These are phyloP conservation scores for Rehmannia glutinosa DNA, from an alignment of 257 asterid species.

Conservation along the genomic window DNA sequence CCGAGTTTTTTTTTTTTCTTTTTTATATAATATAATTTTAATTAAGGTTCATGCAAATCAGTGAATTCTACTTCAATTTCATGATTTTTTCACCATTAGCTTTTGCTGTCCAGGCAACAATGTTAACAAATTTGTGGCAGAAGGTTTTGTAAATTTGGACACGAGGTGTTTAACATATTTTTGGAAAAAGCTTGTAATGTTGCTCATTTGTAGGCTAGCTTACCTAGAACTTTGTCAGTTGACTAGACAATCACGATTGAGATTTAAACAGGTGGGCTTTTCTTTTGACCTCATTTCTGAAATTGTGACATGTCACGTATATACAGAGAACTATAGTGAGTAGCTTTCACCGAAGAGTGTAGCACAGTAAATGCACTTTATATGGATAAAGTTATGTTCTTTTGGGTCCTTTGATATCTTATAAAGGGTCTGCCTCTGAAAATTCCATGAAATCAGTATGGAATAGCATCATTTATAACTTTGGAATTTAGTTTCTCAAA, in stretches of 20 bases:
- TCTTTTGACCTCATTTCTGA: too few species aligned
- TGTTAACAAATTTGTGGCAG: background rate
- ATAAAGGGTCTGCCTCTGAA: background rate
- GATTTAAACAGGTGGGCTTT: background rate
- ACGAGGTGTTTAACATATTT: background rate
- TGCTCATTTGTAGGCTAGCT: background rate
- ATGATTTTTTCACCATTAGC: background rate
- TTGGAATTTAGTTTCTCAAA: background rate
- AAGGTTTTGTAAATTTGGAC: background rate
- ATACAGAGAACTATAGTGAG: background rate
- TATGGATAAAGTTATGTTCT: background rate
- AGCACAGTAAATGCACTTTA: background rate
- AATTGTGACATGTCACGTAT: background rate
- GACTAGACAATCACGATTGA: background rate
- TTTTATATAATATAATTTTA: too few species aligned
- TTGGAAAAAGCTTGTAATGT: background rate
- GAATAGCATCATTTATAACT: background rate
- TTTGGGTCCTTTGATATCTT: background rate
- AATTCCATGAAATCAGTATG: background rate
- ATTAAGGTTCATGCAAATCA: too few species aligned
- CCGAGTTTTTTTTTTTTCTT: too few species aligned
- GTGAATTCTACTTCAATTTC: background rate
- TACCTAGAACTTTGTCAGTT: background rate
- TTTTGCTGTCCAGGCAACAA: background rate
- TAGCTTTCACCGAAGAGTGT: background rate